Conservation (phyloP, 768 basidiomycete species). For the Pleurotus eryngii region DNA sequence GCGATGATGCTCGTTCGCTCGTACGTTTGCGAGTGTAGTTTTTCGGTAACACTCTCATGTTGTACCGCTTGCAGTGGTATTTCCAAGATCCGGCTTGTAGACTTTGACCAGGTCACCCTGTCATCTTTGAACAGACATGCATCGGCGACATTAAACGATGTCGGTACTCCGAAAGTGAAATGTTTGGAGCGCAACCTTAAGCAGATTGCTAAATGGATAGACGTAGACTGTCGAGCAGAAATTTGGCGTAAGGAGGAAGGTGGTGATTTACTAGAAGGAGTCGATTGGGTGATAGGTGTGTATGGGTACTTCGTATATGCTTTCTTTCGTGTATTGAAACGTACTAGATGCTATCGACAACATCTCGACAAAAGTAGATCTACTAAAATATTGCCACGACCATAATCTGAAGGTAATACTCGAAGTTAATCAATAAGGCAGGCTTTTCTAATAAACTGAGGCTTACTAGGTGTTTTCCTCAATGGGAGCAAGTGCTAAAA, state of each 20-base stretch:
- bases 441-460: constrained; percentile 32
- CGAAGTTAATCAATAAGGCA: too few relatives aligned
- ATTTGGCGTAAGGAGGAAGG: constrained; percentile 87
- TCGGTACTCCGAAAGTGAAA: constrained; percentile 89
- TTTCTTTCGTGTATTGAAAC: background rate
- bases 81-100: constrained; percentile 73
- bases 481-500: constrained; percentile 95
- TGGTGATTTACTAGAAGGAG: constrained; percentile 68
- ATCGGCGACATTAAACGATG: constrained; percentile 82
- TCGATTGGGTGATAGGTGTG: constrained; percentile 92
- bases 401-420: constrained; percentile 65
- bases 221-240: constrained; percentile 80
- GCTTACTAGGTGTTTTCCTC: constrained; percentile 85
- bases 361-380: constrained; percentile 92
- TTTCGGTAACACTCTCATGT: background rate
- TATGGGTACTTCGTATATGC: background rate
- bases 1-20: constrained; percentile 91
- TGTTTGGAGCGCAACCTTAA: constrained; percentile 68
- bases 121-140: constrained; percentile 96
- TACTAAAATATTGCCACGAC: constrained; percentile 84
- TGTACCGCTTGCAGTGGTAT: constrained; percentile 50
- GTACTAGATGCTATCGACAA: constrained; percentile 91
- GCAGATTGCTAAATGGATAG: constrained; percentile 78
- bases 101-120: constrained; percentile 95
- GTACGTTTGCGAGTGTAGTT: constrained; percentile 42